Percentiles rank a stretch among this genome's conserved stretches.
Conservation (phyloP, 2,329 filamentous ascomycete species). For the Ceratocystis variospora region DNA sequence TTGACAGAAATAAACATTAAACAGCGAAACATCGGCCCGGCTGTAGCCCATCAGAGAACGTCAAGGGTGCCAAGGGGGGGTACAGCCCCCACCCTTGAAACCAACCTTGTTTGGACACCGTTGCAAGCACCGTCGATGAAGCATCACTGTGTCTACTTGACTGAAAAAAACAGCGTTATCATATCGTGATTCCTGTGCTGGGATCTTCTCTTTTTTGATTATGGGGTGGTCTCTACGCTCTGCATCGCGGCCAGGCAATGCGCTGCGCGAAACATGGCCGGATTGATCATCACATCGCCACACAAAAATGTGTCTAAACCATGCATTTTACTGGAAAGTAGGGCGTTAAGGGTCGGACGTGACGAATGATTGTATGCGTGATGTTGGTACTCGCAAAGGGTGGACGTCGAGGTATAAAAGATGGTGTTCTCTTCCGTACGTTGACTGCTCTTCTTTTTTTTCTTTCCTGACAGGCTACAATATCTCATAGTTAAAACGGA, state of each 20-base stretch:
- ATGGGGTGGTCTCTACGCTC: background rate
- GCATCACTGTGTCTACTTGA: background rate
- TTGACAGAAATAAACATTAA: slow-evolving; percentile 5
- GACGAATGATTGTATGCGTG: too few species aligned
- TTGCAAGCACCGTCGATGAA: slow-evolving; percentile 2
- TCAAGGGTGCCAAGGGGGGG: background rate
- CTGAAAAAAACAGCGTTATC: background rate
- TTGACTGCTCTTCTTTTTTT: slow-evolving; percentile 1
- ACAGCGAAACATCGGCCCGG: background rate
- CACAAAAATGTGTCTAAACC: background rate
- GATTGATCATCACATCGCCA: background rate
- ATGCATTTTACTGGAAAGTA: background rate
- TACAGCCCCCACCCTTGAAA: slow-evolving; percentile 2
- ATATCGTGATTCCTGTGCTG: background rate
- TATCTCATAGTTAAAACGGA: background rate
- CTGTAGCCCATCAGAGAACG: background rate
- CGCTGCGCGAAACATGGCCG: background rate
- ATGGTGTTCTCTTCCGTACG: background rate
- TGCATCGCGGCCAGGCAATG: background rate
- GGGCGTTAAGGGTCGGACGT: background rate
- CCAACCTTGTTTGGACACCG: background rate
- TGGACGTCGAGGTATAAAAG: background rate
- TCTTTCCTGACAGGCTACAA: slow-evolving; percentile 3
- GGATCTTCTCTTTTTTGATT: background rate
- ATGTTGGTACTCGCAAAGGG: background rate